Evolutionary conservation across 2,329 filamentous ascomycete species (phyloP).

Genomic region (Neonectria coccinea): DNA sequence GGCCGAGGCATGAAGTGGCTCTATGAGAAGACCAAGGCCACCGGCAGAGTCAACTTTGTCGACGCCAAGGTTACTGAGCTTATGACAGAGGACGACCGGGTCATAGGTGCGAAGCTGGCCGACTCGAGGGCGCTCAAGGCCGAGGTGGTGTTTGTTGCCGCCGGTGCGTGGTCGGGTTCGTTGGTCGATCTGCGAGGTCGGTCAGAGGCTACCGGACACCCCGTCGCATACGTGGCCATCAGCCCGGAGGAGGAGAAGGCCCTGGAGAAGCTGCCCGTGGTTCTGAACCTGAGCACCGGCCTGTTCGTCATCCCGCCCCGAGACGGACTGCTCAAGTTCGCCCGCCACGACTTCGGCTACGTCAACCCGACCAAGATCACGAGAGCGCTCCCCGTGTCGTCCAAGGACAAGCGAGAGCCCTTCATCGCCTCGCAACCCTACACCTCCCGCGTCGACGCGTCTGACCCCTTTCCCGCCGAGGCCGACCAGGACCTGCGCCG

Average conservation of each 20-base stretch:
- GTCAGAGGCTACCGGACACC: constrained; percentile 84
- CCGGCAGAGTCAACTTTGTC: constrained; percentile 67
- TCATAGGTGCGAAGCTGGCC: constrained; percentile 65
- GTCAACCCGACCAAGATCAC: constrained; percentile 60
- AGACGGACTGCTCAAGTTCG: constrained; percentile 73
- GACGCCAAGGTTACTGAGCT: constrained; percentile 61
- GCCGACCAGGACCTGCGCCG: constrained; percentile 71
- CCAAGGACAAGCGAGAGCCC: constrained; percentile 41
- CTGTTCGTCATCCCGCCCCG: constrained; percentile 80
- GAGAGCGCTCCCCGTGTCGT: constrained; percentile 49
- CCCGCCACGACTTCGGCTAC: constrained; percentile 77
- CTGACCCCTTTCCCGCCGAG: constrained; percentile 66
- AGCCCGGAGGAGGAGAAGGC: constrained; percentile 75
- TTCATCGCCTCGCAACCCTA: constrained; percentile 53
- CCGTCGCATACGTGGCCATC: constrained; percentile 81
- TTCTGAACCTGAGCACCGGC: constrained; percentile 77
- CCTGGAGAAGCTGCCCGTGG: constrained; percentile 75
- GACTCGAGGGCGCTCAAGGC: constrained; percentile 60
- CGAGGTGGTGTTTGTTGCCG: constrained; percentile 82
- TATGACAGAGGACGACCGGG: constrained; percentile 52
- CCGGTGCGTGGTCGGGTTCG: constrained; percentile 86
- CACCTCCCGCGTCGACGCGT: constrained; percentile 54
- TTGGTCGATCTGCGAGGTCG: constrained; percentile 83
- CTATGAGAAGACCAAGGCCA: constrained; percentile 63
- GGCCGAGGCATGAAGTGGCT: constrained; percentile 76